Base-by-base conservation (phyloP, 1,284 basidiomycete species). In the Ustilago tritici region DNA sequence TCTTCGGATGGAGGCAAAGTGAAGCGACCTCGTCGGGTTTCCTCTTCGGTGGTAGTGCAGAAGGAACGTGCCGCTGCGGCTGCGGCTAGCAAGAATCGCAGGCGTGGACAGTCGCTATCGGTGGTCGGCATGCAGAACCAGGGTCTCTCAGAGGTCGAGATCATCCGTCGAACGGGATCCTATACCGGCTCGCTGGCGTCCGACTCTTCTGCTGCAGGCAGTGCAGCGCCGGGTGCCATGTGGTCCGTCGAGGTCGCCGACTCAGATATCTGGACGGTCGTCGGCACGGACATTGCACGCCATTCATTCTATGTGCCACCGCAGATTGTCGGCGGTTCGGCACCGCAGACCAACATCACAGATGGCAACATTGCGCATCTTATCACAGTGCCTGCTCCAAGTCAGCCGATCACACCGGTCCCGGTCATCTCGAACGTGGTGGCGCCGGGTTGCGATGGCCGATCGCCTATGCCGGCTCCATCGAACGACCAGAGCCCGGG, bases 211-310 rank as follows among this genome's bases (percentile, higher is more conserved):
- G 74, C 69, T n/a, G 67, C 71, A 9, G 73, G 76, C 34, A 71
- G 70, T 52, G 56, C 59, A 6, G 70, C 79, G 4, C 66, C 69
- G 2, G 78, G 80, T 5, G 68, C 72, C 12, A 76, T 68, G 68
- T 81, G 79, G 79, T 73, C 71, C 19, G 67, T 79, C 46, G 79
- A 81, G 56, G 79, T 77, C 43, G 74, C 70, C 3, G 74, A 81
- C 87, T 93, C 93, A 46, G 93, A 93, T 84, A 92, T 95, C 43
- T 95, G 94, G 94, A 95, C 93, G 15, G 94, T 95, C 78, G 93
- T 95, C 71, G 93, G 94, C 77, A 94, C 93, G 63, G 87, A 87
- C 46, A 77, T 86, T 54, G 81, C 81, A 40, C 78, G 85, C 0
- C 84, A 87, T 57, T 85, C 86, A n/a, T 87, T 87, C 76, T 87